Evolutionary conservation across 306 rosid species (phyloP), one percentile per base, ranked within the genome.

Genomic region (Sesbania bispinosa): DNA sequence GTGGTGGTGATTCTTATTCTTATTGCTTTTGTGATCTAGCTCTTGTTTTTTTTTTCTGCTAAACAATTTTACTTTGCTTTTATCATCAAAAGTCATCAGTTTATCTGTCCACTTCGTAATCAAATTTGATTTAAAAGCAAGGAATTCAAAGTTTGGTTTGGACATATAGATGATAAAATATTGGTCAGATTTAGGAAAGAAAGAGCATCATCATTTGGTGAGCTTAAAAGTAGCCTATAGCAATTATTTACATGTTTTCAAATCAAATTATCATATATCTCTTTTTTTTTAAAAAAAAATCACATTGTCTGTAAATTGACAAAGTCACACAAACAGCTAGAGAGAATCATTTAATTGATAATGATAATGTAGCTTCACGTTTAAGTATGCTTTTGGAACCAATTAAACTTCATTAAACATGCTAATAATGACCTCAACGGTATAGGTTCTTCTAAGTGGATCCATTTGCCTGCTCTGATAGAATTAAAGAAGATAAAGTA

Each of bases 341-440:
- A 54, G 30, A 57, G 50, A 57, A 72, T 47, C 64, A 66, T 42
- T 24, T 62, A 30, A 26, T 63, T 50, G 36, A 67, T 67, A 35
- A 59, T 58, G 6, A 73, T 66, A 13, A 62, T 62, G 51, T 69
- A 53, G 62, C 71, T 80, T 80, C 74, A 55, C 63, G 48, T 67
- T 54, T 70, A 69, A 69, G 77, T 6, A 41, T 33, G 13, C 38
- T n/a, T 30, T 29, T 18, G 7, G 9, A 67, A 57, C 47, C 23
- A 33, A 55, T 32, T 32, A 32, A 41, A 55, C 62, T 46, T 33
- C 39, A 66, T 3, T 10, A 32, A 75, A 43, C 21, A 54, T 62
- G 23, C 42, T 26, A 59, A 38, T 15, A 23, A n/a, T n/a, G n/a
- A n/a, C 43, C 33, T 30, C 14, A 23, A 21, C 18, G 10, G 30